A percentile compares a stretch with the other conserved stretches of the same genome.
Conservation (phyloP, 352 stramenopile species). For the Phytopythium litorale region DNA sequence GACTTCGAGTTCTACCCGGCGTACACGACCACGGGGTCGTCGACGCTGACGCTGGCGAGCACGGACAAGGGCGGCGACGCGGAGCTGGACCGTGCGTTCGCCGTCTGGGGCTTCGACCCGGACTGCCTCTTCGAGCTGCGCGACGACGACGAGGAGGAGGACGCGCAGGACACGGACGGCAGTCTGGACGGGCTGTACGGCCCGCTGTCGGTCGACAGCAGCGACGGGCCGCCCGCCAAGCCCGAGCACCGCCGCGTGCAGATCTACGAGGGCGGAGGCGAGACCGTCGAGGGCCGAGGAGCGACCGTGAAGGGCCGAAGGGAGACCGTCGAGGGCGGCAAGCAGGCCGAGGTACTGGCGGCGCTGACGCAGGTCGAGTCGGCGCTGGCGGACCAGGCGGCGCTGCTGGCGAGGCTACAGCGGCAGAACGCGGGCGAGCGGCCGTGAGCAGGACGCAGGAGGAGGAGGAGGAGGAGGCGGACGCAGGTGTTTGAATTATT, state of each 20-base stretch:
- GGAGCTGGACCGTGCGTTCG: conserved; percentile 14
- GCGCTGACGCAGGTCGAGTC: conserved; percentile 44
- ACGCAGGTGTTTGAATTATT: not conserved
- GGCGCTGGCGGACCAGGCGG: conserved; percentile 49
- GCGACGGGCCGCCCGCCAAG: not conserved
- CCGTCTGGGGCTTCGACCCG: conserved; percentile 21
- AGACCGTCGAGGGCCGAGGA: too few species aligned
- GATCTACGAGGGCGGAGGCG: not conserved
- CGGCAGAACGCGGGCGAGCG: not conserved
- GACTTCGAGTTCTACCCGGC: conserved; percentile 47
- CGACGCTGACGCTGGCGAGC: conserved; percentile 9
- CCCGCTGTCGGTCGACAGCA: not conserved
- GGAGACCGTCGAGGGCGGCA: not conserved
- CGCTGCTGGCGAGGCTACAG: conserved; percentile 29
- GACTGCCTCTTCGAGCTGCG: conserved; percentile 32
- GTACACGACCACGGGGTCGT: conserved; percentile 10
- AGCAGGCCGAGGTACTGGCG: conserved; percentile 8
- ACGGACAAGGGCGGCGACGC: conserved; percentile 8
- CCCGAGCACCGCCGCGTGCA: not conserved
- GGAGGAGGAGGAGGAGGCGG: not conserved
- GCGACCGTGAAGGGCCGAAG: too few species aligned
- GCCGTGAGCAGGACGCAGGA: not conserved
- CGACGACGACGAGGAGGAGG: conserved; percentile 19
- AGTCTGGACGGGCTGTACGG: conserved; percentile 5
- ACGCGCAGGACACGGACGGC: not conserved